These are phyloP conservation scores for Ailanthus altissimus DNA, from an alignment of 345 rosid genomes.

Conservation along the genomic window DNA sequence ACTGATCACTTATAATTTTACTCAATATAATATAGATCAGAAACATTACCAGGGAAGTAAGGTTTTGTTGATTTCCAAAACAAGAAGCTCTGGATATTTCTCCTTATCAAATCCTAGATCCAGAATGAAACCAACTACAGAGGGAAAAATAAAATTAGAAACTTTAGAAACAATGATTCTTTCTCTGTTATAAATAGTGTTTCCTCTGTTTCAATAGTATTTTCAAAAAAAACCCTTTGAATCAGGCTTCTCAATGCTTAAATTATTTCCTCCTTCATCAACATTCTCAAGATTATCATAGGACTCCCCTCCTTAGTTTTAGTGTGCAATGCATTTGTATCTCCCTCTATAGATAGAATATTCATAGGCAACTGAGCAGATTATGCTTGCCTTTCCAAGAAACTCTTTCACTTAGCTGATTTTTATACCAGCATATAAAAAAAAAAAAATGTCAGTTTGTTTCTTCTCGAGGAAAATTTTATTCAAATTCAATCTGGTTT, in stretches of 20 bases:
- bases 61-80: too few species aligned
- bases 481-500: constrained; percentile 9
- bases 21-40: too few species aligned
- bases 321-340: constrained; percentile 28
- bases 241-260: constrained; percentile 34
- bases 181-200: constrained; percentile 34
- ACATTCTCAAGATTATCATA: constrained; percentile 37
- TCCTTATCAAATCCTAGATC: too few species aligned
- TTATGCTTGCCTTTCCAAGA: constrained; percentile 72
- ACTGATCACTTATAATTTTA: too few species aligned
- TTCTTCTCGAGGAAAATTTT: constrained; percentile 14
- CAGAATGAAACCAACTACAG: too few species aligned
- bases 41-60: too few species aligned
- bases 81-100: too few species aligned
- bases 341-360: constrained; percentile 41
- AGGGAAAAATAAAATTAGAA: too few species aligned
- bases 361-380: constrained; percentile 48
- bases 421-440: constrained; percentile 46
- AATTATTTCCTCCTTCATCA: constrained; percentile 36
- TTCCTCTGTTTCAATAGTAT: constrained; percentile 42
- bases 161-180: constrained; percentile 16
- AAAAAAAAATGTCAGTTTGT: neutral
- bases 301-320: constrained; percentile 38
- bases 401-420: constrained; percentile 89
- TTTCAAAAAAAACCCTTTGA: constrained; percentile 40